phyloP scores from a whole-genome alignment of 1,139 yeast genomes.

The Pneumocystis murina region DNA sequence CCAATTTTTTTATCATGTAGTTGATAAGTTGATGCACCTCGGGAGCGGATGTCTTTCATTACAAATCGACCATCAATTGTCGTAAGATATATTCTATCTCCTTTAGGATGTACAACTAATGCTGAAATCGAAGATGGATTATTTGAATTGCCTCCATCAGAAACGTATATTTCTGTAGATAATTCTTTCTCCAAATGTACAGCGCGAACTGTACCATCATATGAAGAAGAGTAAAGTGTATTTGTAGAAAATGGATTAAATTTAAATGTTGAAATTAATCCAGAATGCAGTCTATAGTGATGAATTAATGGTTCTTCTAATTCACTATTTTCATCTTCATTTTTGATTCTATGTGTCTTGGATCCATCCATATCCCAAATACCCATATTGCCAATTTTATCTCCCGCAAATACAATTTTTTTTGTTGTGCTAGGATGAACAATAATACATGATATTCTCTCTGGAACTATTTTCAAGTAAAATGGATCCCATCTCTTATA shows the following conservation, averaged over 20 bases:
- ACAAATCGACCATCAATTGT: constrained; percentile 49
- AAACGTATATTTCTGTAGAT: constrained; percentile 37
- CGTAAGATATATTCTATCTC: constrained; percentile 49
- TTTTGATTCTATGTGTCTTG: constrained; percentile 5
- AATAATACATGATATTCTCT: constrained; percentile 55
- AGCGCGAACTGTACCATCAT: constrained; percentile 71
- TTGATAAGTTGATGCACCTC: constrained; percentile 51
- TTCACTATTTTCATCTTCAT: constrained; percentile 30
- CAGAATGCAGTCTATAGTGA: constrained; percentile 60
- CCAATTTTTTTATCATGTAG: constrained; percentile 85
- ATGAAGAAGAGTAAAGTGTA: constrained; percentile 54
- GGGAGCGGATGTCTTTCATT: background rate
- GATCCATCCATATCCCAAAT: constrained; percentile 60
- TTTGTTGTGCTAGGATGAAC: constrained; percentile 61
- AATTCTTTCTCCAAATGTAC: constrained; percentile 50
- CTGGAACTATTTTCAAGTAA: constrained; percentile 55
- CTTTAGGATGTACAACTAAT: constrained; percentile 32
- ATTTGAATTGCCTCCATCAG: constrained; percentile 38
- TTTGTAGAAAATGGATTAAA: constrained; percentile 38
- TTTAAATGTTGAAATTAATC: constrained; percentile 49
- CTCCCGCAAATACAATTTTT: constrained; percentile 68
- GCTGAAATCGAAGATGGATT: constrained; percentile 37
- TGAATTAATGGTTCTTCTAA: constrained; percentile 42
- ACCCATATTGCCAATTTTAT: constrained; percentile 69
- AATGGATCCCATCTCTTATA: constrained; percentile 49